Evolutionary conservation across 345 rosid species (phyloP).

Genomic region (Citrus inodora): DNA sequence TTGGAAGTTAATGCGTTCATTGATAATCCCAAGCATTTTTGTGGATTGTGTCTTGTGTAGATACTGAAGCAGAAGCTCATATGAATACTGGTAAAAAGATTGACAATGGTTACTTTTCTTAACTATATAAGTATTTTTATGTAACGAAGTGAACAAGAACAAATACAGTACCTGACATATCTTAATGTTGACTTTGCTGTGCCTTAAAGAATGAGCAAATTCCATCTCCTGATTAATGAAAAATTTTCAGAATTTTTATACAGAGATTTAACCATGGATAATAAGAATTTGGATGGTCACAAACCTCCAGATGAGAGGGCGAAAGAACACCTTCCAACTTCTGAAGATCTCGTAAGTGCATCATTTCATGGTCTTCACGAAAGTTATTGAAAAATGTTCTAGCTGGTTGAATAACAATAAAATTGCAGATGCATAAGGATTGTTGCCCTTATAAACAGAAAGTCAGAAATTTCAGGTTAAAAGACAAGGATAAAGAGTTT

Average conservation of each 20-base stretch:
- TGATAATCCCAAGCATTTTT: slow-evolving; percentile 81
- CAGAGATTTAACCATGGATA: neutral
- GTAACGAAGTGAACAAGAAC: neutral
- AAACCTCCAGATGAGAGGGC: slow-evolving; percentile 93
- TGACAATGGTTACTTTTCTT: neutral
- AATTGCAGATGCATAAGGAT: slow-evolving; percentile 1
- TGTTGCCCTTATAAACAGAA: slow-evolving; percentile 1
- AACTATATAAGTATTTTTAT: neutral
- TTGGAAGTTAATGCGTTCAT: slow-evolving; percentile 86
- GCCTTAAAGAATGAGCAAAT: slow-evolving; percentile 83
- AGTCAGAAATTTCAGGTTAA: neutral
- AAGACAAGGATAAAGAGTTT: slow-evolving; percentile 6
- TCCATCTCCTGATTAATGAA: slow-evolving; percentile 78
- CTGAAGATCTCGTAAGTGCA: slow-evolving; percentile 88
- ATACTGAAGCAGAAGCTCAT: slow-evolving; percentile 88
- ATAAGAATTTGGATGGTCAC: neutral
- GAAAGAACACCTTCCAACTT: slow-evolving; percentile 90
- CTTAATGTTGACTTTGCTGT: slow-evolving; percentile 84
- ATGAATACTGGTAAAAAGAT: slow-evolving; percentile 67
- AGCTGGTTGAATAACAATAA: slow-evolving; percentile 39
- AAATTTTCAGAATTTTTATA: neutral
- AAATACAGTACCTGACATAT: slow-evolving; percentile 68
- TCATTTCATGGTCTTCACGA: slow-evolving; percentile 84
- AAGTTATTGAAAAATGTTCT: slow-evolving; percentile 71
- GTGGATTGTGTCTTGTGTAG: slow-evolving; percentile 76